Conservation (phyloP, 768 basidiomycete species). For the Lactarius vividus region DNA sequence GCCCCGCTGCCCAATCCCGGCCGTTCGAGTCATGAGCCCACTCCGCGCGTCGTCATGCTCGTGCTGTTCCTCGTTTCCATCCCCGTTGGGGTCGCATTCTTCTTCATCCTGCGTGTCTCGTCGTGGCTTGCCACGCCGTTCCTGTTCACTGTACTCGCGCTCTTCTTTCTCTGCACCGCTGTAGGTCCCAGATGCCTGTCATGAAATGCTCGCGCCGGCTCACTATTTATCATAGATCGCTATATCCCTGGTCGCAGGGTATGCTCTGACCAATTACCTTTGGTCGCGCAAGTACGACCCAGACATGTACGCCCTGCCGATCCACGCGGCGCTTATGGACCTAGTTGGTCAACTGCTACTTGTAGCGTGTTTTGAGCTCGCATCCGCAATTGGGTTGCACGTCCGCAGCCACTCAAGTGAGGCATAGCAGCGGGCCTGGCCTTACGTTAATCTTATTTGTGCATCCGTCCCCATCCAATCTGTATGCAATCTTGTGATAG, state of each 20-base stretch:
- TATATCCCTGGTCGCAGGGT: slow-evolving; percentile 67
- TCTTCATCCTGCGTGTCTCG: slow-evolving; percentile 57
- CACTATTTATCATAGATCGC: slow-evolving; percentile 49
- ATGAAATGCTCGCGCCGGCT: background rate
- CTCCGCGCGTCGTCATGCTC: slow-evolving; percentile 53
- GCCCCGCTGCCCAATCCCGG: slow-evolving; percentile 23
- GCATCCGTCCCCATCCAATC: background rate
- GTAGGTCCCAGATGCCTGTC: slow-evolving; percentile 45
- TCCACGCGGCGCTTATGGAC: slow-evolving; percentile 88
- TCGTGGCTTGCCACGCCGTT: slow-evolving; percentile 79
- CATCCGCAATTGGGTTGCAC: slow-evolving; percentile 43
- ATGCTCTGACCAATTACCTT: slow-evolving; percentile 64
- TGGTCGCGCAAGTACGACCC: slow-evolving; percentile 82
- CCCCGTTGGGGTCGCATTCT: slow-evolving; percentile 78
- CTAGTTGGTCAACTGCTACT: slow-evolving; percentile 79
- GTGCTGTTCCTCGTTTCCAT: slow-evolving; percentile 73
- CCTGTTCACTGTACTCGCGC: slow-evolving; percentile 62
- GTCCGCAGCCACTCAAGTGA: slow-evolving; percentile 24
- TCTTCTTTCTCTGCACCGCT: slow-evolving; percentile 71
- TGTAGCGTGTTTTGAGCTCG: slow-evolving; percentile 70
- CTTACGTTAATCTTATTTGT: background rate
- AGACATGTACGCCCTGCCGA: slow-evolving; percentile 90
- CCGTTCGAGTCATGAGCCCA: slow-evolving; percentile 30
- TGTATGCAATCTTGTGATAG: background rate
- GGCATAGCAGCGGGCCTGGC: background rate